Evolutionary conservation across 2,329 filamentous ascomycete species (phyloP).

Genomic region (Diaporthe citriasiana): DNA sequence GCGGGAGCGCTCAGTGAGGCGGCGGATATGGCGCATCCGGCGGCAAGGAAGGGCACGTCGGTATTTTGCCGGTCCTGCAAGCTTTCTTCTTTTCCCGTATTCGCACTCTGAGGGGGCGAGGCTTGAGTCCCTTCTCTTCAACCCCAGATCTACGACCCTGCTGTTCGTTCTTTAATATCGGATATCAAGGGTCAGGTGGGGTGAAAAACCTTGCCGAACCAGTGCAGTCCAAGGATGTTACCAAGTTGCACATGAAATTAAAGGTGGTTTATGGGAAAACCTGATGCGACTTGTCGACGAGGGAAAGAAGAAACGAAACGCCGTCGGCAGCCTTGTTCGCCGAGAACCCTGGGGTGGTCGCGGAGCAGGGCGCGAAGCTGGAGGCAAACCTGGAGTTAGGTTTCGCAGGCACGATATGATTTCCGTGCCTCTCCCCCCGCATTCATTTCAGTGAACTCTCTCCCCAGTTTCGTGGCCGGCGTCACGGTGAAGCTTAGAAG

Average conservation of each 20-base stretch:
- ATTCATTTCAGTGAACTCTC: not conserved
- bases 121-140: not conserved
- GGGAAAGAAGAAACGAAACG: conserved; percentile 16
- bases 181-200: not conserved
- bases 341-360: not conserved
- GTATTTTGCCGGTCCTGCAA: conserved; percentile 4
- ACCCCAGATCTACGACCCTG: not conserved
- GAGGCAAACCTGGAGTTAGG: not conserved
- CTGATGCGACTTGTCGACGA: conserved; percentile 1
- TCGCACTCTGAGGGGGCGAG: not conserved
- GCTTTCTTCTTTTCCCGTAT: not conserved
- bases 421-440: not conserved
- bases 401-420: not conserved
- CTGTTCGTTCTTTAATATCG: not conserved
- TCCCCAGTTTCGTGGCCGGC: not conserved
- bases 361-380: too few species aligned
- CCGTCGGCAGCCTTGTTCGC: not conserved
- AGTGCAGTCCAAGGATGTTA: not conserved
- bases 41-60: conserved; percentile 24
- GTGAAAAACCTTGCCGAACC: not conserved
- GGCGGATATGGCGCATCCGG: not conserved
- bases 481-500: not conserved
- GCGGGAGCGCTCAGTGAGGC: not conserved
- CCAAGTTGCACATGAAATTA: not conserved
- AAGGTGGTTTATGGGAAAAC: not conserved